Evolutionary conservation across 2,329 filamentous ascomycete genomes (phyloP), one percentile per base, ranked within the genome.

Genomic region (Chaetomiaceae sp.): DNA sequence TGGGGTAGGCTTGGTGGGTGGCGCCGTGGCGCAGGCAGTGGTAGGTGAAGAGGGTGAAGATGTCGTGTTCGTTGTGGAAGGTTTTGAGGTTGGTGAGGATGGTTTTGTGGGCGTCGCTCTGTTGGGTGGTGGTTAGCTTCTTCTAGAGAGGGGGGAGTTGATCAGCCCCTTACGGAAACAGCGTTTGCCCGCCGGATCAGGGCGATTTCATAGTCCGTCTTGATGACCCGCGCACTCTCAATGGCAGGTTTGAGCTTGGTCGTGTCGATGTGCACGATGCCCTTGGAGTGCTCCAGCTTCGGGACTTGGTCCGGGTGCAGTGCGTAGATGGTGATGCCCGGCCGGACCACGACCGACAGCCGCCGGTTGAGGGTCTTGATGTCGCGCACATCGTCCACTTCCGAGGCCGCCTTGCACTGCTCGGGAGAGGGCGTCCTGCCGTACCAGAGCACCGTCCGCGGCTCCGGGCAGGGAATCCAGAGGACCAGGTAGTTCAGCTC

Each of bases 191-290:
- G 83, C 14, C 86, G 82, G 62, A 97, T 86, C 58, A 93, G 79
- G 4, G 81, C 82, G 46, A 97, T 77, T 65, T 99, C 92, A 65
- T 95, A 89, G n/a, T 79, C 76, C 41, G 87, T 85, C 72, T 97
- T 97, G 67, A 88, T 75, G 2, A 92, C 85, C 27, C 92, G 85
- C 19, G 86, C 85, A 48, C 82, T 77, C 63, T 96, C 86, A 69
- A 96, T 91, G 44, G 87, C 87, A 1, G 77, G 77, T 56, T 78
- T 78, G 9, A 96, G 74, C 9, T 68, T 70, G 13, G 65, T 64
- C 38, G 68, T 66, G 65, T 86, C 74, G 55, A 83, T 68, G 23
- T 61, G 60, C 4, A 73, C 55, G 6, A 56, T 53, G 66, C 33
- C 70, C 62, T 61, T 54, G 34, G 41, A 43, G 10, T 44, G 39